phyloP scores from a whole-genome alignment of 2,329 filamentous ascomycete genomes.

The Biscogniauxia marginata region DNA sequence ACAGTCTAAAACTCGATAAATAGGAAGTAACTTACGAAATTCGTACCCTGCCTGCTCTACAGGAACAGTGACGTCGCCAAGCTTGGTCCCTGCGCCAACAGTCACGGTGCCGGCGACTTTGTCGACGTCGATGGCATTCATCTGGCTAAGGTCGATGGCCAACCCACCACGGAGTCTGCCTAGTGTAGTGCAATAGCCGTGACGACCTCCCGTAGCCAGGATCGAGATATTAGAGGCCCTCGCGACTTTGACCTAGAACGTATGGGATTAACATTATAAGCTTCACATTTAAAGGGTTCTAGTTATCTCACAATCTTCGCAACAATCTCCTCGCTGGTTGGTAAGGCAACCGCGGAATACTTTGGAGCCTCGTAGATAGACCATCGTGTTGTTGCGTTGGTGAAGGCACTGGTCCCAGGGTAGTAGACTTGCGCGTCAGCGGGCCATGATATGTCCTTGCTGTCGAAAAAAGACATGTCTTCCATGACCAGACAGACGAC shows the following conservation, averaged over 20 bases:
- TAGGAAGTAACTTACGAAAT: conserved; percentile 20
- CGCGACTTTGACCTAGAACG: conserved; percentile 17
- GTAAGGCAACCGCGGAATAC: no score
- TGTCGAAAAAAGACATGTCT: no score
- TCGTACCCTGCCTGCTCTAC: conserved; percentile 15
- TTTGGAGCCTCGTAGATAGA: no score
- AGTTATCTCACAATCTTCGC: no score
- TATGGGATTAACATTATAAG: no score
- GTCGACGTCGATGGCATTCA: conserved; percentile 28
- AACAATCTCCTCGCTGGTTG: no score
- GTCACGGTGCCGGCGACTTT: conserved; percentile 29
- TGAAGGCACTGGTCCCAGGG: no score
- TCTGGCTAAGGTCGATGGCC: conserved; percentile 20
- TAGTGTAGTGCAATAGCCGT: conserved; percentile 13
- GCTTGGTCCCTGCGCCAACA: conserved; percentile 56
- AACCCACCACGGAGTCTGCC: conserved; percentile 10
- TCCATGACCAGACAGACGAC: no score
- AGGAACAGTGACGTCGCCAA: conserved; percentile 48
- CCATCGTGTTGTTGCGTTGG: no score
- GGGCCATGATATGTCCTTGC: no score
- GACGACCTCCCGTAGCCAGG: conserved; percentile 18
- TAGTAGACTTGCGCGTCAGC: no score
- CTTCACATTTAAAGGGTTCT: no score
- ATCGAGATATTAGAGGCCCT: conserved; percentile 11
- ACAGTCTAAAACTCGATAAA: background rate